phyloP scores from a whole-genome alignment of 805 yeast genomes.

The Wickerhamomyces chambardii region DNA sequence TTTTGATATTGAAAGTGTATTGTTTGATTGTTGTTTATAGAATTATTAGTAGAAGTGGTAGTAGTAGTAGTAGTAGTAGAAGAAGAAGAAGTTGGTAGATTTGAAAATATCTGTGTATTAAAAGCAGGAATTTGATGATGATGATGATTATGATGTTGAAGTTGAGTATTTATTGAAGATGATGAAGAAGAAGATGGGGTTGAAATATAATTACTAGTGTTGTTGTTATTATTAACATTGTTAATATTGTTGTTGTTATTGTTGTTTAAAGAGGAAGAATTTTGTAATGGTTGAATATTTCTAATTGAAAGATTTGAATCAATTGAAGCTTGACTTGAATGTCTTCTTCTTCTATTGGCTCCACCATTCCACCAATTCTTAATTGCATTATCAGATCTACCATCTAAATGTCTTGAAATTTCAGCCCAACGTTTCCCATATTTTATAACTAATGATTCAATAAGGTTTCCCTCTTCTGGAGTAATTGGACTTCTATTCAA shows the following conservation, averaged over 20 bases:
- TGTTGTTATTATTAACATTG: neutral
- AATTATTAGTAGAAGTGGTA: neutral
- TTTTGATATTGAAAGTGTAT: conserved; percentile 3
- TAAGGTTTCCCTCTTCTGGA: conserved; percentile 72
- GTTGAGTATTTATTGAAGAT: conserved; percentile 1
- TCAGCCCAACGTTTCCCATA: conserved; percentile 94
- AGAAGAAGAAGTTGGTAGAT: neutral
- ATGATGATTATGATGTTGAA: conserved; percentile 1
- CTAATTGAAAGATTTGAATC: conserved; percentile 1
- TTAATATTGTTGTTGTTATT: neutral
- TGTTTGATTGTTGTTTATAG: conserved; percentile 3
- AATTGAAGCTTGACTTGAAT: conserved; percentile 21
- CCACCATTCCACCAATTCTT: conserved; percentile 98
- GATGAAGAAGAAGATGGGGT: conserved; percentile 1
- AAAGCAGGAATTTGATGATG: conserved; percentile 6
- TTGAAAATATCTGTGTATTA: conserved; percentile 8
- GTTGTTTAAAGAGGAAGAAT: neutral
- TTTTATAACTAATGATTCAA: conserved; percentile 68
- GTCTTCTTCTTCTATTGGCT: conserved; percentile 70
- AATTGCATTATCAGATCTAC: conserved; percentile 84
- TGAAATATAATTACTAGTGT: conserved; percentile 3
- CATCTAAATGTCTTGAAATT: conserved; percentile 79
- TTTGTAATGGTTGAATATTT: neutral
- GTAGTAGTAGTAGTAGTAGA: neutral
- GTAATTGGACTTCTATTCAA: conserved; percentile 78